Base-by-base conservation (phyloP, 768 basidiomycete genomes). In the Asterophora parasitica region DNA sequence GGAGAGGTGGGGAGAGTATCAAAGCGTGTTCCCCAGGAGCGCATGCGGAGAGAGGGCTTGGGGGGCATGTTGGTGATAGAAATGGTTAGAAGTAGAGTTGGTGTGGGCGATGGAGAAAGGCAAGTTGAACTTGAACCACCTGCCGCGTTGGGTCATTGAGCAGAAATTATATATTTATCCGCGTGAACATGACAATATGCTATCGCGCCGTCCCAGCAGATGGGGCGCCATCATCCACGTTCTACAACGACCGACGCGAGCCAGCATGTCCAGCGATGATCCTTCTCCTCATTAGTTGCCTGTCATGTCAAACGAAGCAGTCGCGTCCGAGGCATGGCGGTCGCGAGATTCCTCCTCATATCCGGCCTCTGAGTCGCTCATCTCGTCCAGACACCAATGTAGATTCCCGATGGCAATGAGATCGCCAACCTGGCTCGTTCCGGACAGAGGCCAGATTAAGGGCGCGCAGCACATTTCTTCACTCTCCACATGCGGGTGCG, bases 11-110 rank as follows among this genome's bases (percentile, higher is more conserved):
- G 71, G 43, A 87, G 73, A 38, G 80, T 75, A 62, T 85, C 83
- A 50, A 82, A 86, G 60, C 84, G 83, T 55, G 82, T 83, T 34
- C 84, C 84, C 85, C 85, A 87, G 49, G 78, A 62, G 46, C 81
- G 73, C 47, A 67, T 61, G 34, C 61, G 67, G 54, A 62, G 61
- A 45, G 59, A 58, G 52, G 59, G 55, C 58, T 74, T 76, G 49
- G 63, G 70, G 46, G 75, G 70, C 77, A 78, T 81, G 45, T 54
- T 61, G 55, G 49, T 53, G 54, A 58, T 59, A 57, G 60, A 44
- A 55, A 42, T 49, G 57, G 56, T 51, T 53, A 57, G 54, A 36
- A 51, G 57, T 58, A 58, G 52, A 30, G 50, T 34, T 33, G 11
- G 35, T 30, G 41, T 31, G 46, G 44, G 45, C 41, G 43, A 49